Evolutionary conservation across 1,139 yeast genomes (phyloP), one percentile per base, ranked within the genome.

Genomic region (Saccharomyces hybrid): DNA sequence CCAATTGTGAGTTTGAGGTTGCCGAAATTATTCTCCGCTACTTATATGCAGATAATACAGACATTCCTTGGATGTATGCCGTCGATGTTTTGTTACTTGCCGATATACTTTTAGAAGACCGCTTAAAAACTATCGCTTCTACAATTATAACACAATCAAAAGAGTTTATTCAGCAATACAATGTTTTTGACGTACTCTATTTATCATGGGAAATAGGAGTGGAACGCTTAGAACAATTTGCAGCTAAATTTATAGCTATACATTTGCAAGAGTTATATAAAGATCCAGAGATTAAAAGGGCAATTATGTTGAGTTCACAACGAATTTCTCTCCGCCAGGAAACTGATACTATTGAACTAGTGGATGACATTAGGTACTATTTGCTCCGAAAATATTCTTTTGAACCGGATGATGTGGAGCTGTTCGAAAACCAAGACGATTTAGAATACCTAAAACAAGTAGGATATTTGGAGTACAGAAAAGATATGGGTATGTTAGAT

Each of bases 281-380:
- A 0, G 70, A 74, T 46, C 65, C 68, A 1, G 72, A 71, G 26
- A 76, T 81, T 55, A 64, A 65, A 44, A 66, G 67, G 1, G 68
- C 78, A 11, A 74, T 81, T 6, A 13, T 64, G 25, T 77, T 64
- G 65, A 79, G 86, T 64, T 86, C 95, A 0, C 63, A 67, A 11
- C 73, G 89, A 61, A 85, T 87, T 55, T 66, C 76, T 25, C 71
- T 70, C 16, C 76, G 95, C 65, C 84, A 87, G 61, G 87, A 81
- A 56, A 84, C 88, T 0, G 95, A 87, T 69, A 84, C 95, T 1
- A 84, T 87, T 65, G 95, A 87, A 63, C 71, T 87, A 59, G 73
- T 87, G 46, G 95, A 87, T 70, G 95, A 87, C 70, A 83, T 87
- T 9, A 73, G 91, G 57, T 87, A 78, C 67, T 85, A 83, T 60